Evolutionary conservation across 2,329 filamentous ascomycete species (phyloP).

Genomic region (Hirsutella minnesotensis): DNA sequence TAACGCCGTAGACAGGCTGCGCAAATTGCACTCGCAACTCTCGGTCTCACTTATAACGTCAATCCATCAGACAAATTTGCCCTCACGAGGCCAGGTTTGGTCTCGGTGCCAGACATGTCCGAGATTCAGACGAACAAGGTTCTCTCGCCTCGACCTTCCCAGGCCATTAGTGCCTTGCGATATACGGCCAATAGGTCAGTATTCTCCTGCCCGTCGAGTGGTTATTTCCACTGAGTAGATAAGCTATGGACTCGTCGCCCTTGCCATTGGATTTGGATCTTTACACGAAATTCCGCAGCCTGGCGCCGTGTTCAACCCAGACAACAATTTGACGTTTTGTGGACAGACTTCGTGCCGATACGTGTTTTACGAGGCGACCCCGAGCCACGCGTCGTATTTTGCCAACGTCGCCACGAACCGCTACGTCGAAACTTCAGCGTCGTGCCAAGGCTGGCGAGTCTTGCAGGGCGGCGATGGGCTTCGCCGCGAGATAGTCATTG

Average conservation of each 20-base stretch:
- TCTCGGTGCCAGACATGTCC: slow-evolving; percentile 24
- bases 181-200: slow-evolving; percentile 29
- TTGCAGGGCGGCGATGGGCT: slow-evolving; percentile 18
- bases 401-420: slow-evolving; percentile 19
- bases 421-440: slow-evolving; percentile 15
- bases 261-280: slow-evolving; percentile 13
- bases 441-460: slow-evolving; percentile 19
- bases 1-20: slow-evolving; percentile 18
- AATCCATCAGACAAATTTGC: slow-evolving; percentile 22
- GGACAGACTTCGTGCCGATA: slow-evolving; percentile 18
- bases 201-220: background rate
- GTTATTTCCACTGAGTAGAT: background rate
- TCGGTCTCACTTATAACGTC: slow-evolving; percentile 29
- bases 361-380: slow-evolving; percentile 23
- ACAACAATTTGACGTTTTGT: slow-evolving; percentile 20
- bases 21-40: slow-evolving; percentile 28
- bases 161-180: slow-evolving; percentile 19
- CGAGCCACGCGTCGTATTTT: slow-evolving; percentile 6
- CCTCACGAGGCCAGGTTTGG: slow-evolving; percentile 19
- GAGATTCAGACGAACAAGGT: slow-evolving; percentile 20
- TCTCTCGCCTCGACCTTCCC: slow-evolving; percentile 8
- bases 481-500: slow-evolving; percentile 14
- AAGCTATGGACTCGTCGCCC: slow-evolving; percentile 27
- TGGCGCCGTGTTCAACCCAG: slow-evolving; percentile 17
- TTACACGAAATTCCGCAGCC: slow-evolving; percentile 13